Evolutionary conservation across 2,329 filamentous ascomycete genomes (phyloP), one percentile per base, ranked within the genome.

Genomic region (Penicillium sp.): DNA sequence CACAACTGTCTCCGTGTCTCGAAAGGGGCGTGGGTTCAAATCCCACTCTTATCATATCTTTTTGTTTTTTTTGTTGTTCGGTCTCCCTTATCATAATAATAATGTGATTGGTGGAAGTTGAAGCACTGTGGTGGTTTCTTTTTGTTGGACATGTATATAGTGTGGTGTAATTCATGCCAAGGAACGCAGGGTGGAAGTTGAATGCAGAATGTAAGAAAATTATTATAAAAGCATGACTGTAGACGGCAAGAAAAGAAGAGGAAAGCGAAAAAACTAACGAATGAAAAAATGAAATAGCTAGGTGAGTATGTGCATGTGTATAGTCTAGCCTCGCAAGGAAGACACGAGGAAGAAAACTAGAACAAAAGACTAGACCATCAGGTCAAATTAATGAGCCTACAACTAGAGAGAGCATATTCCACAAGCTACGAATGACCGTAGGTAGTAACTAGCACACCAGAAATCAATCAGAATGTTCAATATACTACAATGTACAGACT

Each of bases 1-100:
- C 19, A 57, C 38, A 57, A 57, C 55, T 57, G 50, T 57, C 55
- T 57, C 55, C 55, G 55, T 57, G 55, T 57, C 55, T 57, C 55
- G 55, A 37, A 57, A 57, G 55, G 23, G 55, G 55, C 55, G 55
- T 57, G 55, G 55, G 55, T 57, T 57, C 55, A 54, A 57, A 57
- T 57, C 55, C 55, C 55, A 57, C 55, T 57, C 55, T 57, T 57
- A 45, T 57, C 55, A 57, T 48, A 9, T 43, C 21, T 54, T 54
- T 57, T 56, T 56, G 13, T 4, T 45, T 37, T 37, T 40, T 56
- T 29, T 45, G 10, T 10, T 42, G 40, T 13, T 9, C 3, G n/a
- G 4, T 21, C 2, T 40, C 5, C n/a, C 9, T 12, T 19, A 10
- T 10, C n/a, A 6, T 2, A 40, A 12, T 12, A 21, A 21, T 19